Percentiles rank a stretch among this genome's conserved stretches.
These are phyloP conservation scores for Ogataea angusta DNA, from an alignment of 805 yeast genomes.

Conservation along the genomic window DNA sequence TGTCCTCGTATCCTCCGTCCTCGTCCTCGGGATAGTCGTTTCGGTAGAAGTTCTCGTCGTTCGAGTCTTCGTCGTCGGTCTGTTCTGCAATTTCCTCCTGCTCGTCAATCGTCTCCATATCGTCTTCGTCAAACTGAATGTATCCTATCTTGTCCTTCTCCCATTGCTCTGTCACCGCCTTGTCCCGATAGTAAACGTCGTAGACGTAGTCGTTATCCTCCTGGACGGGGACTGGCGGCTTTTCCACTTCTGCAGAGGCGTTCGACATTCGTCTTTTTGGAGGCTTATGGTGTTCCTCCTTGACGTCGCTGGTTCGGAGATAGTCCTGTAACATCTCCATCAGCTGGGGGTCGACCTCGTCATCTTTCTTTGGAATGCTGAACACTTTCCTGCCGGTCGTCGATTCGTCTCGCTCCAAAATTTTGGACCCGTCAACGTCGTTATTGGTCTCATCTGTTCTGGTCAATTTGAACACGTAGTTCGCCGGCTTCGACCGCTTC, in stretches of 20 bases:
- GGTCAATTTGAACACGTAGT: constrained; percentile 44
- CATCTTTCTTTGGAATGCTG: constrained; percentile 21
- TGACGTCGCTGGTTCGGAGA: constrained; percentile 38
- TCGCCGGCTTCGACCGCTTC: constrained; percentile 39
- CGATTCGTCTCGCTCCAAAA: constrained; percentile 17
- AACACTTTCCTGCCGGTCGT: constrained; percentile 21
- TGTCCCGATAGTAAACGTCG: constrained; percentile 77
- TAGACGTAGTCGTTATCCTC: constrained; percentile 69
- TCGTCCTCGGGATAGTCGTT: constrained; percentile 97
- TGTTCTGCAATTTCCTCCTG: constrained; percentile 32
- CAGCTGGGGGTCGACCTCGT: constrained; percentile 55
- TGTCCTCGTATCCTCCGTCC: constrained; percentile 50
- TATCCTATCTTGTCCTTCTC: constrained; percentile 45
- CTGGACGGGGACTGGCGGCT: constrained; percentile 8
- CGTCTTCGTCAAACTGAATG: constrained; percentile 55
- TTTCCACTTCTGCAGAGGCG: constrained; percentile 18
- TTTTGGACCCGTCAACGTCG: constrained; percentile 18
- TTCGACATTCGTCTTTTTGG: constrained; percentile 31
- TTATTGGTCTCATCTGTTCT: constrained; percentile 40
- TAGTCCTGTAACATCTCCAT: constrained; percentile 72
- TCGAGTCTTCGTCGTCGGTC: constrained; percentile 78
- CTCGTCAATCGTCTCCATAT: constrained; percentile 34
- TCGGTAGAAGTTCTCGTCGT: constrained; percentile 86
- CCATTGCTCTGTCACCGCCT: constrained; percentile 43
- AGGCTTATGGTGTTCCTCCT: constrained; percentile 19